Conservation (phyloP, 2,329 filamentous ascomycete species). For the Pyrenochaeta sp. region DNA sequence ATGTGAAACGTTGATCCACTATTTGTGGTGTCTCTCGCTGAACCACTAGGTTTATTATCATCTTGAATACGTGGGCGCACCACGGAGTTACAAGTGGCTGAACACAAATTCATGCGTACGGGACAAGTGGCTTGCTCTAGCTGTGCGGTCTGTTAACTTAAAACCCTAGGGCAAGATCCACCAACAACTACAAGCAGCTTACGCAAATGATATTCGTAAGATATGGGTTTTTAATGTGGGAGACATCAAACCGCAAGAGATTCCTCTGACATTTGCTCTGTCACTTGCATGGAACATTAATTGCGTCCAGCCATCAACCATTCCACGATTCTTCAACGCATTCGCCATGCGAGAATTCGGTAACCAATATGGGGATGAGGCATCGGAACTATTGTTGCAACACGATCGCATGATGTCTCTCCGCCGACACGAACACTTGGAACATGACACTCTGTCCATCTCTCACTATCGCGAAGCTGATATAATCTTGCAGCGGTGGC, state of each 20-base stretch:
- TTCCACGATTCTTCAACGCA: slow-evolving; percentile 6
- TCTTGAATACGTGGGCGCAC: slow-evolving; percentile 18
- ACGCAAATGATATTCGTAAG: slow-evolving; percentile 4
- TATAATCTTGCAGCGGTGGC: background rate
- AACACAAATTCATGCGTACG: slow-evolving; percentile 14
- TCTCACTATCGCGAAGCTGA: slow-evolving; percentile 11
- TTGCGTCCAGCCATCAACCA: background rate
- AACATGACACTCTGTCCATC: slow-evolving; percentile 9
- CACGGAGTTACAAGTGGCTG: slow-evolving; percentile 21
- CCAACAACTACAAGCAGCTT: slow-evolving; percentile 8
- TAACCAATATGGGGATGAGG: background rate
- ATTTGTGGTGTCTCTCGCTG: too few species aligned
- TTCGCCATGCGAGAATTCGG: slow-evolving; percentile 8
- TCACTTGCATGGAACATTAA: slow-evolving; percentile 11
- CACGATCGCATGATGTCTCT: slow-evolving; percentile 8
- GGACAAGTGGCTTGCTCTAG: too few species aligned
- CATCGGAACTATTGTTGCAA: slow-evolving; percentile 2
- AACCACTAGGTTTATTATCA: slow-evolving; percentile 25
- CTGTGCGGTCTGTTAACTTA: too few species aligned
- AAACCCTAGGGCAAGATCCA: slow-evolving; percentile 8
- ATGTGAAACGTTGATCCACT: too few species aligned
- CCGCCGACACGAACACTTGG: slow-evolving; percentile 11
- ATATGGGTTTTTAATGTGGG: slow-evolving; percentile 22
- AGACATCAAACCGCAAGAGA: slow-evolving; percentile 18
- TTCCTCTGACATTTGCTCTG: slow-evolving; percentile 12